phyloP scores from a whole-genome alignment of 805 yeast genomes.

The Priceomyces medius region DNA sequence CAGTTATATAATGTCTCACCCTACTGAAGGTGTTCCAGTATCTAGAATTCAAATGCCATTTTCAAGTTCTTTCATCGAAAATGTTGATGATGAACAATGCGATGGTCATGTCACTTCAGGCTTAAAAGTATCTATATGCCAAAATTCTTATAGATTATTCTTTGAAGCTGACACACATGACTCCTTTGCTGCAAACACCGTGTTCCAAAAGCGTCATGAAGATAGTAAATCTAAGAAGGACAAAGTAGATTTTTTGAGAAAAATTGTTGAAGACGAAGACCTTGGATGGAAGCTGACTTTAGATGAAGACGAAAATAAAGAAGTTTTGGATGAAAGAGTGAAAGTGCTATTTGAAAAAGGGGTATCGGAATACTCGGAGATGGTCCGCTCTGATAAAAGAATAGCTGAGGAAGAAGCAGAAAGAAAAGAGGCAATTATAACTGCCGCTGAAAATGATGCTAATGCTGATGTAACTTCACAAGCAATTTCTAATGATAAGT shows the following conservation, averaged over 20 bases:
- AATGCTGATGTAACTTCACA: constrained; percentile 8
- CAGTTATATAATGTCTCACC: constrained; percentile 89
- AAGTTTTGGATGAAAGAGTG: constrained; percentile 27
- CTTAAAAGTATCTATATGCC: constrained; percentile 74
- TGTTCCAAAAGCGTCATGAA: constrained; percentile 40
- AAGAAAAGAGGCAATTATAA: constrained; percentile 7
- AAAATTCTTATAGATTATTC: constrained; percentile 73
- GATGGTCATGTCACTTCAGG: constrained; percentile 69
- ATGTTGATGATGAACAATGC: constrained; percentile 53
- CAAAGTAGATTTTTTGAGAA: constrained; percentile 32
- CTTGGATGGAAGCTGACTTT: constrained; percentile 55
- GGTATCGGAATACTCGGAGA: constrained; percentile 26
- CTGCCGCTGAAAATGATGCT: constrained; percentile 11
- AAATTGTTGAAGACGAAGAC: constrained; percentile 48
- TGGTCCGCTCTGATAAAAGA: constrained; percentile 7
- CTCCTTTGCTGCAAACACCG: constrained; percentile 64
- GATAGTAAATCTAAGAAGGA: constrained; percentile 24
- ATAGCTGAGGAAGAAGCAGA: constrained; percentile 10
- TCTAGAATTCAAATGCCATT: constrained; percentile 78
- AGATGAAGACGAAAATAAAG: constrained; percentile 36
- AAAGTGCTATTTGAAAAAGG: constrained; percentile 41
- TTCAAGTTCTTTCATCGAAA: constrained; percentile 56
- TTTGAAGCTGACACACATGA: constrained; percentile 81
- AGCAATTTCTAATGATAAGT: constrained; percentile 5
- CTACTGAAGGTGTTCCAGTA: constrained; percentile 92